Evolutionary conservation across 345 rosid genomes (phyloP), one percentile per base, ranked within the genome.

Genomic region (Litchi chinensis): DNA sequence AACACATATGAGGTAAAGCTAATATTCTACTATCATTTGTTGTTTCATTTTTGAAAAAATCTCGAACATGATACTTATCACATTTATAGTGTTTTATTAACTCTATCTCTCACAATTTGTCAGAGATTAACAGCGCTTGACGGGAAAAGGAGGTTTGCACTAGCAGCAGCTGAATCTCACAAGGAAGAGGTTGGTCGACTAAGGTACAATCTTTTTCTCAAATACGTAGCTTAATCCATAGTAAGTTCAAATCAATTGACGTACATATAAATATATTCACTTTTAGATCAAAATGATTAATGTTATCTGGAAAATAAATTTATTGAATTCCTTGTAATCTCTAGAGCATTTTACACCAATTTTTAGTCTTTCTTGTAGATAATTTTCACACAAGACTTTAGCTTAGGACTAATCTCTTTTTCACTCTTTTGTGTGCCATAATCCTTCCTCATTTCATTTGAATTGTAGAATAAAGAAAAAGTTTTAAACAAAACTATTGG

Each of bases 51-150:
- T 62, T 60, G 64, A 16, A 71, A 54, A 21, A 44, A 62, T 71
- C 70, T 78, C 24, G n/a, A 48, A 21, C 24, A 21, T 60, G n/a
- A 3, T n/a, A 62, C 24, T 46, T 41, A 21, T 28, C 28, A 19
- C 24, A 32, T 78, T 62, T 63, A 19, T n/a, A 21, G 52, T 50
- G 13, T 11, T 71, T 62, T 70, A 13, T 44, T 66, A 70, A 59
- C 18, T 74, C 37, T 73, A 69, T 22, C 73, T 28, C 24, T 10
- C 22, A 43, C 37, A 65, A 79, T 76, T 81, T 81, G 19, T 81
- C 71, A 96, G 98, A 92, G 99, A 86, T 79, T 97, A 90, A 93
- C 99, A 69, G 97, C 99, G 37, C 93, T 97, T 68, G 98, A 97
- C 88, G 98, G 98, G 67, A 97, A 94, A 87, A 87, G 99, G 79